These are phyloP conservation scores for Linum usitatissimum DNA, from an alignment of 345 rosid species.

Conservation along the genomic window DNA sequence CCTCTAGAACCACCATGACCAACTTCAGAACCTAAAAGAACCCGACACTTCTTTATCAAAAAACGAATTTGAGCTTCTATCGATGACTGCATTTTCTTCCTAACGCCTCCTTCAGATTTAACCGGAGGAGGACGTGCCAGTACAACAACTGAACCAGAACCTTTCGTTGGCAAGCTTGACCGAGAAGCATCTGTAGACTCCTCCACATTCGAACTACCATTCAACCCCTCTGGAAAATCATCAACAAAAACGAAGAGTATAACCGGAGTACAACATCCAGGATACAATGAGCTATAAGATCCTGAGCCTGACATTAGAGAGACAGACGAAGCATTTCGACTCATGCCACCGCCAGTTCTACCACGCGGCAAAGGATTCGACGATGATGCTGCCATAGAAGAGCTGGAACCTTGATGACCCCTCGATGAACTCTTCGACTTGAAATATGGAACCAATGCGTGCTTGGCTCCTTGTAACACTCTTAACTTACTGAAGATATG, in stretches of 20 bases:
- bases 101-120: conserved; percentile 60
- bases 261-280: conserved; percentile 78
- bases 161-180: conserved; percentile 42
- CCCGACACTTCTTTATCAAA: conserved; percentile 67
- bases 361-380: conserved; percentile 35
- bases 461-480: conserved; percentile 68
- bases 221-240: conserved; percentile 45
- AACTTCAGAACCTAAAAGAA: conserved; percentile 46
- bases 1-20: conserved; percentile 45
- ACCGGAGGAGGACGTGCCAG: conserved; percentile 61
- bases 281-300: conserved; percentile 48
- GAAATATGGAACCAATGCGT: conserved; percentile 45
- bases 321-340: conserved; percentile 46
- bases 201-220: conserved; percentile 28
- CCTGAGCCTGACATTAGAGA: conserved; percentile 73
- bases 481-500: conserved; percentile 57
- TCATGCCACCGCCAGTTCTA: conserved; percentile 37
- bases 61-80: conserved; percentile 72
- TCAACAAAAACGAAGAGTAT: conserved; percentile 59
- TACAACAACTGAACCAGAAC: conserved; percentile 64
- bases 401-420: conserved; percentile 35
- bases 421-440: conserved; percentile 37
- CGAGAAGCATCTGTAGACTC: conserved; percentile 40
- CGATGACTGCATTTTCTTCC: conserved; percentile 67
- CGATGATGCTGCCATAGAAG: conserved; percentile 23